phyloP scores from a whole-genome alignment of 345 rosid genomes.

The Citrus unshiu region DNA sequence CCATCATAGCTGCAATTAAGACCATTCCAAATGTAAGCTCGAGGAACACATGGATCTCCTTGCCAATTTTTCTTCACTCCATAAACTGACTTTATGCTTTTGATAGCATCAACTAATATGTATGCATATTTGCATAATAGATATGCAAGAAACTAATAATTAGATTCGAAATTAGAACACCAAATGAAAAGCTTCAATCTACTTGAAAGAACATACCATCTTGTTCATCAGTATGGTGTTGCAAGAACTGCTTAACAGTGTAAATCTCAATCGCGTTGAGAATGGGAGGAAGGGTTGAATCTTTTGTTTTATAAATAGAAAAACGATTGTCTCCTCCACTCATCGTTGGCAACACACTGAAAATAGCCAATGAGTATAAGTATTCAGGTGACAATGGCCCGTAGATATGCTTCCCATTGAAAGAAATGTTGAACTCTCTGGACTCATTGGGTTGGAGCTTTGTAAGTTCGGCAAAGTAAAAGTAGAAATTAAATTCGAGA shows the following conservation, averaged over 20 bases:
- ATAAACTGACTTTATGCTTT: slow-evolving; percentile 20
- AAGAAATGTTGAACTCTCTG: slow-evolving; percentile 32
- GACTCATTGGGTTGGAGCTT: slow-evolving; percentile 33
- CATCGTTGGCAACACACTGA: slow-evolving; percentile 4
- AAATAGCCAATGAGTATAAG: slow-evolving; percentile 16
- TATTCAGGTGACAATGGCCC: slow-evolving; percentile 33
- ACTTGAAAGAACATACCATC: slow-evolving; percentile 28
- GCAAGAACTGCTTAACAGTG: slow-evolving; percentile 20
- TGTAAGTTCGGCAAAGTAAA: slow-evolving; percentile 50
- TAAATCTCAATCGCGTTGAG: slow-evolving; percentile 35
- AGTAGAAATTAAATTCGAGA: slow-evolving; percentile 6
- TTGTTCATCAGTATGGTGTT: slow-evolving; percentile 21
- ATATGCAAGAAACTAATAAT: neutral
- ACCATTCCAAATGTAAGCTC: slow-evolving; percentile 23
- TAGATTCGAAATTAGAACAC: too few relatives aligned
- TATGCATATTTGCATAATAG: neutral
- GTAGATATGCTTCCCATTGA: slow-evolving; percentile 29
- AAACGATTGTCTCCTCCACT: slow-evolving; percentile 19
- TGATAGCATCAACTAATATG: slow-evolving; percentile 22
- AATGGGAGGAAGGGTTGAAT: slow-evolving; percentile 47
- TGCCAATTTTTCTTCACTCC: slow-evolving; percentile 28
- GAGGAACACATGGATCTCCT: slow-evolving; percentile 45
- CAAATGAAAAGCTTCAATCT: neutral
- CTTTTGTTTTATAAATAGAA: slow-evolving; percentile 2
- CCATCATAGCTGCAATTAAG: slow-evolving; percentile 23